These are phyloP conservation scores for Exutisphaerella laricina DNA, from an alignment of 2,329 filamentous ascomycete species.

Conservation along the genomic window DNA sequence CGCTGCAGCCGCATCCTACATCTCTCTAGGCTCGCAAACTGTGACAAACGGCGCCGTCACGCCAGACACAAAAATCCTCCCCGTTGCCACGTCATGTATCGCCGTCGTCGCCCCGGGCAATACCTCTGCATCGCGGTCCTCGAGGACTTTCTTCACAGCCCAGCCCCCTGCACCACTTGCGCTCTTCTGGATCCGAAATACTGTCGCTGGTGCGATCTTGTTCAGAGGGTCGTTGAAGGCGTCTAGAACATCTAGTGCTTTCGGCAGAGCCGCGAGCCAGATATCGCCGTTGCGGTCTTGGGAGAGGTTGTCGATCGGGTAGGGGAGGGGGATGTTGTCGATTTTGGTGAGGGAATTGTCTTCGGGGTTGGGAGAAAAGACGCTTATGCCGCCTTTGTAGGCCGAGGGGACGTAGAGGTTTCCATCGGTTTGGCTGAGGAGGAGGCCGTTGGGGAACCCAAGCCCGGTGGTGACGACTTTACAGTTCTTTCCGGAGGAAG, in stretches of 20 bases:
- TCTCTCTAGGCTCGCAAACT: conserved; percentile 23
- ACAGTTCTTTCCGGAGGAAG: conserved; percentile 5
- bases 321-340: conserved; percentile 13
- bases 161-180: not conserved
- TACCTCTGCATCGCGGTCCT: conserved; percentile 10
- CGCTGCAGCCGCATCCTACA: no score
- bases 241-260: conserved; percentile 7
- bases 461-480: conserved; percentile 8
- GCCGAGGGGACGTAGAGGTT: conserved; percentile 19
- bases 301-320: conserved; percentile 21
- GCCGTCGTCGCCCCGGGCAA: conserved; percentile 21
- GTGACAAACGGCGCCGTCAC: conserved; percentile 20
- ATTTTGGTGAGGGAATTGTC: conserved; percentile 7
- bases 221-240: conserved; percentile 17
- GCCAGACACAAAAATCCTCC: conserved; percentile 17
- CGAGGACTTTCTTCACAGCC: not conserved
- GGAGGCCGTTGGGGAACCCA: conserved; percentile 22
- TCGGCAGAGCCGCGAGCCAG: conserved; percentile 18
- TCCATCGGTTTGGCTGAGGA: conserved; percentile 7
- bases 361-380: conserved; percentile 12
- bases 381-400: conserved; percentile 14
- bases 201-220: conserved; percentile 6
- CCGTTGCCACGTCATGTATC: conserved; percentile 21
- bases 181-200: conserved; percentile 13
- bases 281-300: conserved; percentile 19